phyloP scores from a whole-genome alignment of 1,284 basidiomycete species.

The Fomitopsis pinicola region DNA sequence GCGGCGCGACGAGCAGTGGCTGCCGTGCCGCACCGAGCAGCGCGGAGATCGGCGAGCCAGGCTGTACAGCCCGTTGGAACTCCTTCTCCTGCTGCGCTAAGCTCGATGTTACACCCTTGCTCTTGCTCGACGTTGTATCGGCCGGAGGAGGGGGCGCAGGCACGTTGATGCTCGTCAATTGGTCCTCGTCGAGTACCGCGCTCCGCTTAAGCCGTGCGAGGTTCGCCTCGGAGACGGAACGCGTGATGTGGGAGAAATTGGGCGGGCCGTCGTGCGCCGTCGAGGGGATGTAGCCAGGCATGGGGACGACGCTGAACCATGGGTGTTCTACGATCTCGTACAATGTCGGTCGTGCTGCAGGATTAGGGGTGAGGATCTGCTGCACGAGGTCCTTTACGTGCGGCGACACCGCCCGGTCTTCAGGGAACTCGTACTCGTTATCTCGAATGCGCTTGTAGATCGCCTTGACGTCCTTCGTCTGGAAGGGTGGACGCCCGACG shows the following conservation, averaged over 20 bases:
- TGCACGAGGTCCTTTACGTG: slow-evolving; percentile 80
- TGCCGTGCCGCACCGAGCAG: slow-evolving; percentile 86
- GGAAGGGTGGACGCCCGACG: slow-evolving; percentile 94
- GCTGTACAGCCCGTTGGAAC: slow-evolving; percentile 93
- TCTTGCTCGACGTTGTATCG: slow-evolving; percentile 20
- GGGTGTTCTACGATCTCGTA: slow-evolving; percentile 82
- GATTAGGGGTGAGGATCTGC: slow-evolving; percentile 82
- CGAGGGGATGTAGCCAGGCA: slow-evolving; percentile 78
- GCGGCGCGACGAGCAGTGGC: slow-evolving; percentile 74
- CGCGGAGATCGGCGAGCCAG: slow-evolving; percentile 91
- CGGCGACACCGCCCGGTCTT: slow-evolving; percentile 67
- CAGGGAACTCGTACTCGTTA: slow-evolving; percentile 92
- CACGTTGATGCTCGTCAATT: slow-evolving; percentile 36
- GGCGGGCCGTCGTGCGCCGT: slow-evolving; percentile 75
- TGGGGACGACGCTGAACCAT: slow-evolving; percentile 82
- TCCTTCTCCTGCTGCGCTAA: slow-evolving; percentile 91
- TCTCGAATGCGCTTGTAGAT: slow-evolving; percentile 96
- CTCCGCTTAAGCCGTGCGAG: slow-evolving; percentile 60
- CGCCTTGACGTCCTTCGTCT: slow-evolving; percentile 94
- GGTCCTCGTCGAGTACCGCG: slow-evolving; percentile 60
- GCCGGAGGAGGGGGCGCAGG: slow-evolving; percentile 24
- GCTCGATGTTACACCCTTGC: slow-evolving; percentile 47
- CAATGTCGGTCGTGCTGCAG: slow-evolving; percentile 76
- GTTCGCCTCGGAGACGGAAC: slow-evolving; percentile 63
- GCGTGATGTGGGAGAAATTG: slow-evolving; percentile 68